Evolutionary conservation across 805 yeast species (phyloP).

Genomic region (Saturnispora kantuleensis): DNA sequence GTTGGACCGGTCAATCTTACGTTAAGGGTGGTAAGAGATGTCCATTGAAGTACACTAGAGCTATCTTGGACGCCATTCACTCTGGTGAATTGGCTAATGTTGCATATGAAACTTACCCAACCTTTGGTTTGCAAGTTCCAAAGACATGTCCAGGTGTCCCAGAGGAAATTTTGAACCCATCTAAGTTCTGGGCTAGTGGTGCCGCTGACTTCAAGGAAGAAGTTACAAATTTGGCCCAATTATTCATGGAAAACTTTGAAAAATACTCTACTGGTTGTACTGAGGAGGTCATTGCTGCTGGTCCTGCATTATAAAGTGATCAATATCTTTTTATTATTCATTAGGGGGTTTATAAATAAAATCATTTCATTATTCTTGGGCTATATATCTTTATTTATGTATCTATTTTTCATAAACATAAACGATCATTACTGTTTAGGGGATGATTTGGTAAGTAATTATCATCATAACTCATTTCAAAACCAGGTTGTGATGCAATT

Average conservation of each 20-base stretch:
- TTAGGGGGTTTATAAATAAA: no score
- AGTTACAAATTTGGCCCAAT: conserved; percentile 56
- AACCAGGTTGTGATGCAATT: conserved; percentile 8
- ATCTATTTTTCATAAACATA: conserved; percentile 1
- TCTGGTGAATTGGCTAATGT: conserved; percentile 75
- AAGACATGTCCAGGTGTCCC: conserved; percentile 77
- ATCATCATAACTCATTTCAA: conserved; percentile 8
- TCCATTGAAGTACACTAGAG: conserved; percentile 95
- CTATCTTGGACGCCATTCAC: conserved; percentile 89
- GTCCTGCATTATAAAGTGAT: conserved; percentile 47
- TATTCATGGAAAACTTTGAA: conserved; percentile 80
- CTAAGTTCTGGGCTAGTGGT: conserved; percentile 67
- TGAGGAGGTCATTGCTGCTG: conserved; percentile 83
- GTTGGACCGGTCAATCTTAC: conserved; percentile 96
- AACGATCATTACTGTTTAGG: conserved; percentile 7
- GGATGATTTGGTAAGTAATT: conserved; percentile 6
- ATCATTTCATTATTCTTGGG: neutral
- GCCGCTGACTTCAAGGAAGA: conserved; percentile 41
- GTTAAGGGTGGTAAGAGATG: conserved; percentile 94
- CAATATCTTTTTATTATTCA: neutral
- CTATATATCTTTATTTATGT: neutral
- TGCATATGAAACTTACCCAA: conserved; percentile 76
- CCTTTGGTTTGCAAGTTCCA: conserved; percentile 84
- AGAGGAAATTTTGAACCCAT: conserved; percentile 73
- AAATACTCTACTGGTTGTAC: conserved; percentile 79